A percentile compares a stretch with the other conserved stretches of the same genome.
Evolutionary conservation across 768 basidiomycete genomes (phyloP).

Genomic region (Termitomyces sp.): DNA sequence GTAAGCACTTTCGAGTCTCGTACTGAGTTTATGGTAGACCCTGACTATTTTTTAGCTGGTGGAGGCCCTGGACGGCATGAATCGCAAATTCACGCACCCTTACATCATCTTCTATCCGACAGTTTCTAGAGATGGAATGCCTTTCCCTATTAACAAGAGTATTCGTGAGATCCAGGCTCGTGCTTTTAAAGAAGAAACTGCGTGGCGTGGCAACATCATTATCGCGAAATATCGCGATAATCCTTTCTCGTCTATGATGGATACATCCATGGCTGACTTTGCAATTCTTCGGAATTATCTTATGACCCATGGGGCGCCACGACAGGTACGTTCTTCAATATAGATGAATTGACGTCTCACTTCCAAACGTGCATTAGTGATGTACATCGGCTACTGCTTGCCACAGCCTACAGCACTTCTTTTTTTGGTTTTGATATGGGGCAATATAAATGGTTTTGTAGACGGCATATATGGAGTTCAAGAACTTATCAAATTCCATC

Average conservation of each 20-base stretch:
- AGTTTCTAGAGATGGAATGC: conserved; percentile 74
- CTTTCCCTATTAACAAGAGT: conserved; percentile 76
- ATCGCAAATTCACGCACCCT: conserved; percentile 70
- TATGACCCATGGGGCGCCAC: conserved; percentile 58
- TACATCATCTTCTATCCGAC: conserved; percentile 81
- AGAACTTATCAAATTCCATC: background rate
- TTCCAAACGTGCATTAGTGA: background rate
- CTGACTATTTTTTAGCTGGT: conserved; percentile 46
- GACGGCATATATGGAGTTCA: background rate
- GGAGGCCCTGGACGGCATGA: conserved; percentile 78
- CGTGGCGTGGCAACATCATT: conserved; percentile 81
- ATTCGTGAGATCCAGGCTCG: conserved; percentile 72
- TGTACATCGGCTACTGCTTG: background rate
- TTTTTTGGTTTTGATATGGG: background rate
- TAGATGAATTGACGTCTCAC: background rate
- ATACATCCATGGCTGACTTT: conserved; percentile 82
- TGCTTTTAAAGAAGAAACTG: conserved; percentile 54
- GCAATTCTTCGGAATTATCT: conserved; percentile 80
- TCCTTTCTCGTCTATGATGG: conserved; percentile 57
- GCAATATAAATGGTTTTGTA: background rate
- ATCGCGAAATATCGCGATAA: conserved; percentile 65
- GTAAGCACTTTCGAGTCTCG: conserved; percentile 28
- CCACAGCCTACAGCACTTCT: background rate
- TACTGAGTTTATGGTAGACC: background rate
- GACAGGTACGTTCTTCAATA: conserved; percentile 24